Base-by-base conservation (phyloP, 371 early-diverging fungal genomes). In the Caulochytrium protostelioides region DNA sequence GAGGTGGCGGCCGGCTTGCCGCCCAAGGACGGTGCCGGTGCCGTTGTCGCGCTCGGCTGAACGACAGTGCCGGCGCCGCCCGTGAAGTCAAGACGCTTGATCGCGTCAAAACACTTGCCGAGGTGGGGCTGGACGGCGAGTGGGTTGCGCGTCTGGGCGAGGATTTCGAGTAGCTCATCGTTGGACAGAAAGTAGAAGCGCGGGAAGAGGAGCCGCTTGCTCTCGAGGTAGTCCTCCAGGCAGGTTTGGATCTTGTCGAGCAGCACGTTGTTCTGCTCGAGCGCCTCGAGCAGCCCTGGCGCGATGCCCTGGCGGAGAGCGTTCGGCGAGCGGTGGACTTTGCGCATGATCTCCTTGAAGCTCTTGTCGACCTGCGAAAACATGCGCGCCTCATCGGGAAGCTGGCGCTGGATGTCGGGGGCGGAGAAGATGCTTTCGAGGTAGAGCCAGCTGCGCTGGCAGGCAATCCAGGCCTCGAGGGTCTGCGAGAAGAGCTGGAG, bases 141-240 rank as follows among this genome's bases (percentile, higher is more conserved):
- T 12, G 66, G 66, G 42, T 65, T 65, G 20, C 57, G 42, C 4
- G 66, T 62, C 39, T 65, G 66, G 0, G 66, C 58, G 27, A 70
- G 36, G 20, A 63, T 63, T 43, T 59, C 62, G 22, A 70, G 49
- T 2, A 70, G 49, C 45, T 70, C 65, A 12, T 63, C 62, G 46
- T 70, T 65, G 15, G 65, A 62, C 27, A 70, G 30, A 40, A 70
- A 65, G 43, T 66, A 69, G 34, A 65, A 63, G n/a, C 63, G 48
- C 10, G 63, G 66, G 40, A 65, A 65, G 21, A 65, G 49, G 4
- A 65, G 49, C 10, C 66, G 46, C 42, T 65, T 65, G 35, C 54
- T 53, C 32, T 65, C 66, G 10, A 65, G 39, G 36, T 65, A 65
- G 29, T 65, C 66, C 42, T 65, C 66, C 13, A 65, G 40, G 30